phyloP scores from a whole-genome alignment of 2,329 filamentous ascomycete species.

The Aspergillus chevalieri region DNA sequence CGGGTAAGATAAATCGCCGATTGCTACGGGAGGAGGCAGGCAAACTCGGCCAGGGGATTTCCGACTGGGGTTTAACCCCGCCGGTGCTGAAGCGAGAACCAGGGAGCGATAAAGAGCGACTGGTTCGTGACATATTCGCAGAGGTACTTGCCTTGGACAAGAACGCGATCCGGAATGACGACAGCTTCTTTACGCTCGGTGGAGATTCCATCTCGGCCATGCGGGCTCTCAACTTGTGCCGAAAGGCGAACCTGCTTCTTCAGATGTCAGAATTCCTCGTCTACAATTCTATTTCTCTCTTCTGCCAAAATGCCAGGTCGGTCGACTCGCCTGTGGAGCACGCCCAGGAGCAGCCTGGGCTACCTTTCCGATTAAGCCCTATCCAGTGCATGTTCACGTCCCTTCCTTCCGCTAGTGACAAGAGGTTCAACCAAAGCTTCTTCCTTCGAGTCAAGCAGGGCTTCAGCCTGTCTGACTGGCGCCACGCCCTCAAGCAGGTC shows the following conservation, averaged over 20 bases:
- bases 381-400: too few relatives aligned
- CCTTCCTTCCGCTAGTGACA: too few relatives aligned
- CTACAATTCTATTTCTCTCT: too few relatives aligned
- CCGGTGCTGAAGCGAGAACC: not conserved
- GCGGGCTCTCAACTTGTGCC: not conserved
- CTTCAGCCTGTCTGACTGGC: not conserved
- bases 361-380: too few relatives aligned
- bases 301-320: too few relatives aligned
- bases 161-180: not conserved
- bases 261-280: too few relatives aligned
- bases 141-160: not conserved
- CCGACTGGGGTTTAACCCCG: too few relatives aligned
- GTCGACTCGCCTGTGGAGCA: too few relatives aligned
- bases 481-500: not conserved
- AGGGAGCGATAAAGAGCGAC: not conserved
- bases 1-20: slow-evolving; percentile 15
- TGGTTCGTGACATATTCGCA: not conserved
- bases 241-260: too few relatives aligned
- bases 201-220: slow-evolving; percentile 5
- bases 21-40: too few relatives aligned
- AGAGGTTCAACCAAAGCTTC: not conserved
- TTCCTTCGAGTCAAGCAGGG: not conserved
- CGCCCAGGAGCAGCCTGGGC: too few relatives aligned
- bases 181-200: slow-evolving; percentile 14
- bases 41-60: too few relatives aligned